Evolutionary conservation across 2,329 filamentous ascomycete species (phyloP).

Genomic region (Talaromyces albobiverticillius): DNA sequence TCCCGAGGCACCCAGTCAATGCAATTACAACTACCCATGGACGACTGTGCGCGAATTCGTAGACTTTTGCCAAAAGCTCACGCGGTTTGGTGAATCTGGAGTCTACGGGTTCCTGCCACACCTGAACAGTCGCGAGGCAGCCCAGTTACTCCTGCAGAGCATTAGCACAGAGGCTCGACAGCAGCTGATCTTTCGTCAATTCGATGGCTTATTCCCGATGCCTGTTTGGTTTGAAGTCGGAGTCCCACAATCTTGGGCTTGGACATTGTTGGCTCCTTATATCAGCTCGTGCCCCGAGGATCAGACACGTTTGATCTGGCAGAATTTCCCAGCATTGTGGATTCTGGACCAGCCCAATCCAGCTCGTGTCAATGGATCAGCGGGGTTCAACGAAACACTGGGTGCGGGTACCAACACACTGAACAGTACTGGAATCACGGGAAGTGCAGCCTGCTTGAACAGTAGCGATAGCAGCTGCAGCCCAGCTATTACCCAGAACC

Average conservation of each 20-base stretch:
- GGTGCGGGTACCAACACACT: conserved; percentile 30
- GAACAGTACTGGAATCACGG: conserved; percentile 36
- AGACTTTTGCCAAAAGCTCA: conserved; percentile 84
- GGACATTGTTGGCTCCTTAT: conserved; percentile 77
- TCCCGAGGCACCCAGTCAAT: conserved; percentile 63
- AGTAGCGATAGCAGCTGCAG: conserved; percentile 55
- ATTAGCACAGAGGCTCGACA: conserved; percentile 78
- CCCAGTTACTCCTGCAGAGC: conserved; percentile 69
- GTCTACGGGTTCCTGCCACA: conserved; percentile 80
- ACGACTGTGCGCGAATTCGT: conserved; percentile 71
- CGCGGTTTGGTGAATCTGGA: conserved; percentile 73
- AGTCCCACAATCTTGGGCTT: conserved; percentile 80
- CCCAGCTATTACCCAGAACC: conserved; percentile 66
- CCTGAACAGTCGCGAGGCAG: conserved; percentile 71
- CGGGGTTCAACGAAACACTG: conserved; percentile 62
- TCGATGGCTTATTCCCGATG: conserved; percentile 75
- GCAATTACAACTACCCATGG: conserved; percentile 79
- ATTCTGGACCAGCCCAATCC: conserved; percentile 76
- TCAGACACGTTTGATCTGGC: conserved; percentile 74
- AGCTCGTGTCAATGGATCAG: conserved; percentile 62
- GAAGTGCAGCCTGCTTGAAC: conserved; percentile 56
- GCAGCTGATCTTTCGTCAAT: conserved; percentile 81
- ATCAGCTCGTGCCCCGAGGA: conserved; percentile 72
- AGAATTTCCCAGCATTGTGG: conserved; percentile 73
- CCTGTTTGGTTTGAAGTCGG: conserved; percentile 78